phyloP scores from a whole-genome alignment of 768 basidiomycete species.

The Aureoboletus auriporus region DNA sequence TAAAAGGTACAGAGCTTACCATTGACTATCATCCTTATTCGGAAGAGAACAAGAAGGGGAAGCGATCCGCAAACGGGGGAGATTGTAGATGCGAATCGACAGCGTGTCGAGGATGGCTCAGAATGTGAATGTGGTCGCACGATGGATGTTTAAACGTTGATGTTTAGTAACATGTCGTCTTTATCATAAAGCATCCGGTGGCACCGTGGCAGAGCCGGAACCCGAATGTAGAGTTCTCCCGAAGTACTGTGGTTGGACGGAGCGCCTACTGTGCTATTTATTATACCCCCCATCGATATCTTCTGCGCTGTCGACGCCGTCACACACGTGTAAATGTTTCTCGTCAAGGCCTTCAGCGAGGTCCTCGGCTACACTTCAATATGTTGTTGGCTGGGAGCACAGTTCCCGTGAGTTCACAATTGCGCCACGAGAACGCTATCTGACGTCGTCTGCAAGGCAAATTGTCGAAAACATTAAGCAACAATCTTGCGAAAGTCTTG shows the following conservation, averaged over 20 bases:
- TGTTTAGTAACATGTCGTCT: background rate
- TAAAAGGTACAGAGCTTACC: slow-evolving; percentile 51
- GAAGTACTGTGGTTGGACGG: no score
- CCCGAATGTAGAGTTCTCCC: no score
- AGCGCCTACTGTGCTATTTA: no score
- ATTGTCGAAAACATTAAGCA: slow-evolving; percentile 71
- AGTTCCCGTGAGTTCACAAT: slow-evolving; percentile 69
- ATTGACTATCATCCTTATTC: slow-evolving; percentile 60
- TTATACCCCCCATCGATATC: no score
- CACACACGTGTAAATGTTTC: slow-evolving; percentile 11
- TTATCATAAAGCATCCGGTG: background rate
- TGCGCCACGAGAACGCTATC: slow-evolving; percentile 8
- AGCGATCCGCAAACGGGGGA: slow-evolving; percentile 24
- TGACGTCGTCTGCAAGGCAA: slow-evolving; percentile 50
- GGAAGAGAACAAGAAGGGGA: slow-evolving; percentile 23
- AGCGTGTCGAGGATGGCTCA: slow-evolving; percentile 38
- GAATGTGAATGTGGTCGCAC: background rate
- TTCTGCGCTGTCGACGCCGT: no score
- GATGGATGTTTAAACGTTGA: no score
- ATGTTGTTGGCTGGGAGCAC: slow-evolving; percentile 79
- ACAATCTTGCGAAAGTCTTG: slow-evolving; percentile 85
- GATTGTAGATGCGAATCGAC: slow-evolving; percentile 36
- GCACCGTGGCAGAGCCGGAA: no score
- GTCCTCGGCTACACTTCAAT: slow-evolving; percentile 70
- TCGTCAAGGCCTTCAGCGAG: slow-evolving; percentile 45